Base-by-base conservation (phyloP, 208 protist genomes). In the Wallacemonas rigidus region DNA sequence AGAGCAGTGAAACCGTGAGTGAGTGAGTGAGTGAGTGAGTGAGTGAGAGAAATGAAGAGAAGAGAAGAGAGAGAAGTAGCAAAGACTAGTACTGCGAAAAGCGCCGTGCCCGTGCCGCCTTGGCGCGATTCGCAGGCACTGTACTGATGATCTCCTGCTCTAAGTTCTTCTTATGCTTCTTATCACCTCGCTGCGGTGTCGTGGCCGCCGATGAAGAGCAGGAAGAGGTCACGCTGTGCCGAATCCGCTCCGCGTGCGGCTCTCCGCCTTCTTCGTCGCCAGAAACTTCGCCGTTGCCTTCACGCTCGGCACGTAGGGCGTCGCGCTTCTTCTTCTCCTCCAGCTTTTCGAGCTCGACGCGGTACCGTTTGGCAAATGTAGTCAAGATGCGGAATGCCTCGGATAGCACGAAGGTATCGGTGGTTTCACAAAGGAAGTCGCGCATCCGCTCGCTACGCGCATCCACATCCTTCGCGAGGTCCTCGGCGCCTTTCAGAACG, bases 311-410 rank as follows among this genome's bases (percentile, higher is more conserved):
- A 14, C 62, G 53, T 7, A 60, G 57, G 14, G 70, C 45, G 12
- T 61, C 45, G 15, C 64, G 61, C 41, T 71, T 45, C 51, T 75
- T 55, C 17, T 54, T 41, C 45, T 76, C 76, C 47, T 69, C n/a
- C 53, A 75, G 54, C 36, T 72, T 44, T 3, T 53, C 40, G 45
- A 62, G 12, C 53, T 90, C 85, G 35, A 67, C 60, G 12, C 86
- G 77, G 51, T 89, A 92, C 36, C 79, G 80, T 72, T 92, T 91
- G 63, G 82, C 78, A 73, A 95, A 92, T 50, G 63, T 77, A 6
- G 77, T 53, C 53, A 92, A 58, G 39, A 85, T 75, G 40, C 87
- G 80, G 53, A 92, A 65, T 43, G 76, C 72, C 62, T 92, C 86
- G 26, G 87, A 83, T 62, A 95, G 71, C 7, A 72, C 80, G 64